Evolutionary conservation across 768 basidiomycete species (phyloP).

Genomic region (Lactifluus echinatus): DNA sequence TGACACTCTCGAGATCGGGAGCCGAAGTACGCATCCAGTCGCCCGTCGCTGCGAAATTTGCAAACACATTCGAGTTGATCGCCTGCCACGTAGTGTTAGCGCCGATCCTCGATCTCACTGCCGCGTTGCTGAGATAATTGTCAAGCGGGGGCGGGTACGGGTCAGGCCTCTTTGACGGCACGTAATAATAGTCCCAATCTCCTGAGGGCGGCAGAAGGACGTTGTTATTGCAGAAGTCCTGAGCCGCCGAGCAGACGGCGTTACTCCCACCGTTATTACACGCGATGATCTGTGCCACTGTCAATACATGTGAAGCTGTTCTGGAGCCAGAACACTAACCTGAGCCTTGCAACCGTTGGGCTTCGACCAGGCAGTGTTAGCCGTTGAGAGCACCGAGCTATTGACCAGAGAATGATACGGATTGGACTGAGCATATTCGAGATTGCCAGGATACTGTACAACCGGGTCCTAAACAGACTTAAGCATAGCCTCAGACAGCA

Average conservation of each 20-base stretch:
- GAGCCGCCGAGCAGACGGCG: slow-evolving; percentile 46
- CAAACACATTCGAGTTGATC: slow-evolving; percentile 36
- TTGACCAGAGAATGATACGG: slow-evolving; percentile 47
- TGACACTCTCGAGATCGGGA: slow-evolving; percentile 45
- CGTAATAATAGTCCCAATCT: slow-evolving; percentile 47
- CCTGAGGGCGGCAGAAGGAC: slow-evolving; percentile 30
- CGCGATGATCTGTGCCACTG: no score
- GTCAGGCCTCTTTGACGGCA: slow-evolving; percentile 35
- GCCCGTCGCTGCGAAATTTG: slow-evolving; percentile 40
- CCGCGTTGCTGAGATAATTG: slow-evolving; percentile 25
- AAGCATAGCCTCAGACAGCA: no score
- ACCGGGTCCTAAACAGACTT: slow-evolving; percentile 28
- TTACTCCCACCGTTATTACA: slow-evolving; percentile 39
- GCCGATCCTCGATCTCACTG: slow-evolving; percentile 33
- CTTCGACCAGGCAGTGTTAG: slow-evolving; percentile 36
- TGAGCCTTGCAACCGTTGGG: slow-evolving; percentile 42
- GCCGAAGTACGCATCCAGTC: slow-evolving; percentile 50
- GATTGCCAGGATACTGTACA: slow-evolving; percentile 49
- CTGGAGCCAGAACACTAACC: slow-evolving; percentile 24
- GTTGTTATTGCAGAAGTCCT: slow-evolving; percentile 48
- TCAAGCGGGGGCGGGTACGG: slow-evolving; percentile 41
- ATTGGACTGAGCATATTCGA: slow-evolving; percentile 46
- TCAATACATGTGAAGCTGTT: slow-evolving; percentile 42
- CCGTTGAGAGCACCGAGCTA: slow-evolving; percentile 31
- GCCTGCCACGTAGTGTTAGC: slow-evolving; percentile 36